Evolutionary conservation across 2,329 filamentous ascomycete genomes (phyloP).

Genomic region (Aspergillus quadrilineatus): DNA sequence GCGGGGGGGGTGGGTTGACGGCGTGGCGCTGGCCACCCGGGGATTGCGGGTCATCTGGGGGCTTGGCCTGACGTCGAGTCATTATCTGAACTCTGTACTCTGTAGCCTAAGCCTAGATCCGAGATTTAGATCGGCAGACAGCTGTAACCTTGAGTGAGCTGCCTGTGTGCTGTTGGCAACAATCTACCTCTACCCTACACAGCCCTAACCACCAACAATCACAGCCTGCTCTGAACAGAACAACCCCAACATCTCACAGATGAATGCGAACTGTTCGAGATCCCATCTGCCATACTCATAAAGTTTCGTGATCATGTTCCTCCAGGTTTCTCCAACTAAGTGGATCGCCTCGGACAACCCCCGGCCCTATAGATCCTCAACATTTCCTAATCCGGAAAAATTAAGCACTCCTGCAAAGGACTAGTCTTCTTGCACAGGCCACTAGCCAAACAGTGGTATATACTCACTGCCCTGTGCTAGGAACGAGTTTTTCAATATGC

Average conservation of each 20-base stretch:
- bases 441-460: neutral
- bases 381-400: conserved; percentile 8
- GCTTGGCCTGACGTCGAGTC: neutral
- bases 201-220: too few relatives aligned
- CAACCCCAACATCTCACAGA: too few relatives aligned
- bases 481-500: too few relatives aligned
- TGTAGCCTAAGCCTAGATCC: too few relatives aligned
- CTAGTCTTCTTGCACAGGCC: neutral
- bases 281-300: too few relatives aligned
- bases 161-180: too few relatives aligned
- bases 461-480: neutral
- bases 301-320: neutral
- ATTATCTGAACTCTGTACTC: neutral
- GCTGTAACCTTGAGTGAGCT: too few relatives aligned
- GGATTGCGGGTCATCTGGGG: neutral
- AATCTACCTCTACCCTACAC: too few relatives aligned
- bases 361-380: neutral
- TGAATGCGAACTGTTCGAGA: too few relatives aligned
- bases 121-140: too few relatives aligned
- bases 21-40: neutral
- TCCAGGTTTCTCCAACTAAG: neutral
- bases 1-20: conserved; percentile 3
- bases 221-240: too few relatives aligned
- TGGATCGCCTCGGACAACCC: conserved; percentile 6
- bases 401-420: conserved; percentile 1